Conservation (phyloP, 2,329 filamentous ascomycete genomes). For the Talaromyces sp. region DNA sequence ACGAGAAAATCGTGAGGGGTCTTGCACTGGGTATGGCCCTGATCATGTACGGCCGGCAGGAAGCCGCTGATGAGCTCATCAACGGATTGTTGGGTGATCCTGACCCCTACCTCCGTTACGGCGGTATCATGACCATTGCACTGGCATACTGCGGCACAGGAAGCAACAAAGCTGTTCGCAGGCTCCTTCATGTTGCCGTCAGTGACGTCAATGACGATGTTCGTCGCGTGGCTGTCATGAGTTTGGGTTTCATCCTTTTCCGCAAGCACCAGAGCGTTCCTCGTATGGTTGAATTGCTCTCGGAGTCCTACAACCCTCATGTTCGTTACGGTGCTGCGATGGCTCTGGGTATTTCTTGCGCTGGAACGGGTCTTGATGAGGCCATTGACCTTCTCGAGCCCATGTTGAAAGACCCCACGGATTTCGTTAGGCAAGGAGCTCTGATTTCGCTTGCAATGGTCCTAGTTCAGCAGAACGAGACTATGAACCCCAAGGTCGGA, state of each 20-base stretch:
- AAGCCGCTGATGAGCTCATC: slow-evolving; percentile 90
- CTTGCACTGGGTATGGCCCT: slow-evolving; percentile 94
- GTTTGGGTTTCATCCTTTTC: slow-evolving; percentile 96
- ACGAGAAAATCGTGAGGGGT: slow-evolving; percentile 97
- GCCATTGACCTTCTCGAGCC: slow-evolving; percentile 95
- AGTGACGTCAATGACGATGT: slow-evolving; percentile 99
- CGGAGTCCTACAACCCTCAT: slow-evolving; percentile 98
- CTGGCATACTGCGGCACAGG: slow-evolving; percentile 95
- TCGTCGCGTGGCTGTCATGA: slow-evolving; percentile 92
- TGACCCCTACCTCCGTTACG: slow-evolving; percentile 88
- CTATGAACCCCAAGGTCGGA: slow-evolving; percentile 94
- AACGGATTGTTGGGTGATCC: slow-evolving; percentile 90
- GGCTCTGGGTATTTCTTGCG: slow-evolving; percentile 96
- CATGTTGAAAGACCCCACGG: slow-evolving; percentile 98
- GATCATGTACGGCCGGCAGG: slow-evolving; percentile 96
- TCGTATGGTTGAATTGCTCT: slow-evolving; percentile 96
- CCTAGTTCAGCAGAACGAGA: slow-evolving; percentile 98
- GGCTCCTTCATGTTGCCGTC: slow-evolving; percentile 90
- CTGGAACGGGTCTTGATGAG: slow-evolving; percentile 91
- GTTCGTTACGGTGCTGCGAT: slow-evolving; percentile 97
- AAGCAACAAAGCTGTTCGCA: slow-evolving; percentile 97
- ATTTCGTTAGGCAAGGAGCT: slow-evolving; percentile 96
- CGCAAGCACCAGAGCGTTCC: slow-evolving; percentile 94
- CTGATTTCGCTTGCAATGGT: slow-evolving; percentile 96
- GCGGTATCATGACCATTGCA: slow-evolving; percentile 97